Percentiles rank a stretch among this genome's conserved stretches.
phyloP scores from a whole-genome alignment of 2,329 filamentous ascomycete species.

The Botrytis tulipae region DNA sequence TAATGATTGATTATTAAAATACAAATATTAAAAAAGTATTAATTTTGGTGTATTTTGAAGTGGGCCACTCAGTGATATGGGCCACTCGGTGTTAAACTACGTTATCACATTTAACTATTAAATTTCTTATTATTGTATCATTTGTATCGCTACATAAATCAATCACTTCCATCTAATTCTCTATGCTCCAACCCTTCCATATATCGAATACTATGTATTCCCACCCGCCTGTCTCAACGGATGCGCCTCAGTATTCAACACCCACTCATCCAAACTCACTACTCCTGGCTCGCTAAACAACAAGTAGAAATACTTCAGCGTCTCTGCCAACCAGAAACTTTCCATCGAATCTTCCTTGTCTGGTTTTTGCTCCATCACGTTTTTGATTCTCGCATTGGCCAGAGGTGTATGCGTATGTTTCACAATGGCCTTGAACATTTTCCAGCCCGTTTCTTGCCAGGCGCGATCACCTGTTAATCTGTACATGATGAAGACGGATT shows the following conservation, averaged over 20 bases:
- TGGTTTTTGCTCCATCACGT: constrained; percentile 38
- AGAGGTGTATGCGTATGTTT: constrained; percentile 43
- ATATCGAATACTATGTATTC: not conserved
- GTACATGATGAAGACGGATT: constrained; percentile 63
- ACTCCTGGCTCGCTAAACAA: constrained; percentile 47
- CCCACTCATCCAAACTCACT: constrained; percentile 59
- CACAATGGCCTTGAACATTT: constrained; percentile 47
- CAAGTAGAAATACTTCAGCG: constrained; percentile 61
- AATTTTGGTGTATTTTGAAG: too few species aligned
- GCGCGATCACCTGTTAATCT: constrained; percentile 27
- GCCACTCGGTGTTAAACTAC: too few species aligned
- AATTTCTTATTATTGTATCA: not conserved
- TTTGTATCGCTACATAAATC: not conserved
- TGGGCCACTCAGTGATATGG: too few species aligned
- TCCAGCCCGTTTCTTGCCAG: constrained; percentile 46
- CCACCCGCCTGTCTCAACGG: constrained; percentile 23
- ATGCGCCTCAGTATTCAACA: constrained; percentile 42
- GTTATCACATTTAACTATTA: not conserved
- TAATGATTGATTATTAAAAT: too few species aligned
- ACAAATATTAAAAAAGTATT: too few species aligned
- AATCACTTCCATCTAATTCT: not conserved
- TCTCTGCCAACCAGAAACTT: constrained; percentile 60
- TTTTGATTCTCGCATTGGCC: constrained; percentile 43
- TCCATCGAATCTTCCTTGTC: constrained; percentile 53
- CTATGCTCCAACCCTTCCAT: not conserved